Evolutionary conservation across 1,284 basidiomycete species (phyloP).

Genomic region (Moniliella sp.): DNA sequence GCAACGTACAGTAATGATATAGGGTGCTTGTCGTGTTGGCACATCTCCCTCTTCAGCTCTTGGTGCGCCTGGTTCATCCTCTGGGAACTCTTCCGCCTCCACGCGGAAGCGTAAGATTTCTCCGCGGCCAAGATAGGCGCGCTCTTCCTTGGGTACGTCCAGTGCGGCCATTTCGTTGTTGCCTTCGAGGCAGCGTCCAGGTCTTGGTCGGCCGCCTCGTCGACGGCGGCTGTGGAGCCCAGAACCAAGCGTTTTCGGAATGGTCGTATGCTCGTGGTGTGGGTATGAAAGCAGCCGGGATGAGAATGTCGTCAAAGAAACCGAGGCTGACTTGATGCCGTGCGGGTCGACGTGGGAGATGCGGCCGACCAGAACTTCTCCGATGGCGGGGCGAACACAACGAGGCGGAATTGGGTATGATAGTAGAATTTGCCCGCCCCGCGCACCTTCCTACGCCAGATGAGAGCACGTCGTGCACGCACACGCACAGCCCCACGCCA

Average conservation of each 20-base stretch:
- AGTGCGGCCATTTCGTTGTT: no score
- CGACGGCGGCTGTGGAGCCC: slow-evolving; percentile 33
- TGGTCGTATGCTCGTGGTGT: slow-evolving; percentile 22
- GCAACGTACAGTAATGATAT: background rate
- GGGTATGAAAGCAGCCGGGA: slow-evolving; percentile 46
- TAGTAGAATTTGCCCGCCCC: slow-evolving; percentile 88
- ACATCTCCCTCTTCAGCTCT: no score
- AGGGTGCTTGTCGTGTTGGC: no score
- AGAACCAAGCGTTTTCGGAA: slow-evolving; percentile 34
- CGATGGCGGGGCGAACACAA: slow-evolving; percentile 75
- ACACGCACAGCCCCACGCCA: slow-evolving; percentile 70
- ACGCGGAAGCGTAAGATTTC: slow-evolving; percentile 67
- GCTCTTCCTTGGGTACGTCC: slow-evolving; percentile 37
- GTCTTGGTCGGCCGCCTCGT: slow-evolving; percentile 36
- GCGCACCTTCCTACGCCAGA: slow-evolving; percentile 71
- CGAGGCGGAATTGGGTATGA: slow-evolving; percentile 70
- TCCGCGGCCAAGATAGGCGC: slow-evolving; percentile 64
- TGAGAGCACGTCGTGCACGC: no score
- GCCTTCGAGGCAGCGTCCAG: no score
- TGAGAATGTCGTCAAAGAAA: slow-evolving; percentile 84
- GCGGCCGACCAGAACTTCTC: slow-evolving; percentile 70
- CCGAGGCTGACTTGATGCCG: slow-evolving; percentile 66
- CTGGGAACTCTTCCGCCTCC: slow-evolving; percentile 67
- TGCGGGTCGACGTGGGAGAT: slow-evolving; percentile 63
- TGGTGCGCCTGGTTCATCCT: slow-evolving; percentile 78